These are phyloP conservation scores for Penicillium rolfsii DNA, from an alignment of 2,329 filamentous ascomycete genomes.

Conservation along the genomic window DNA sequence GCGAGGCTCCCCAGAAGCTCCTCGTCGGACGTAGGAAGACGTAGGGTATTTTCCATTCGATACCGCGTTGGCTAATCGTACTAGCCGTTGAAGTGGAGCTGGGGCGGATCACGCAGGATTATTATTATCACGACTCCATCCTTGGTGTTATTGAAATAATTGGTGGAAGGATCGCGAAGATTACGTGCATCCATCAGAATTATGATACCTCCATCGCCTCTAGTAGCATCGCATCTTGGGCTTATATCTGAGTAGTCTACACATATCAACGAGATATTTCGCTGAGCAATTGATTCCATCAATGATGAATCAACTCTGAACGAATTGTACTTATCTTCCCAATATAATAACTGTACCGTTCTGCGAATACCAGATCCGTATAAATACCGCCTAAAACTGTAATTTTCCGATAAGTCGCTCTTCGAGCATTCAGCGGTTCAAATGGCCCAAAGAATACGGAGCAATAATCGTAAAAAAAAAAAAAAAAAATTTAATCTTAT, in stretches of 20 bases:
- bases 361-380: background rate
- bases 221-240: too few relatives aligned
- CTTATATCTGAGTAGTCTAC: too few relatives aligned
- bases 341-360: background rate
- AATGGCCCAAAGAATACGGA: background rate
- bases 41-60: slow-evolving; percentile 15
- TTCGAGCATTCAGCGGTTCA: background rate
- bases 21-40: too few relatives aligned
- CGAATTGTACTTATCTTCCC: background rate
- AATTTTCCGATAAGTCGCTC: background rate
- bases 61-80: slow-evolving; percentile 21
- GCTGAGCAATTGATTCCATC: background rate
- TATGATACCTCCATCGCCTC: background rate
- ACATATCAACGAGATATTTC: background rate
- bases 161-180: background rate
- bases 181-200: background rate
- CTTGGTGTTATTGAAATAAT: background rate
- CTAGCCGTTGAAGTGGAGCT: slow-evolving; percentile 23
- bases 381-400: background rate
- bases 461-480: background rate
- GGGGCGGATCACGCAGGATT: slow-evolving; percentile 4
- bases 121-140: background rate
- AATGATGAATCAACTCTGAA: background rate
- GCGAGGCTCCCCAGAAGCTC: slow-evolving; percentile 26
- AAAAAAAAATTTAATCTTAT: background rate